Evolutionary conservation across 441 rosid genomes (phyloP), one percentile per base, ranked within the genome.

Genomic region (Gossypium gossypioides): DNA sequence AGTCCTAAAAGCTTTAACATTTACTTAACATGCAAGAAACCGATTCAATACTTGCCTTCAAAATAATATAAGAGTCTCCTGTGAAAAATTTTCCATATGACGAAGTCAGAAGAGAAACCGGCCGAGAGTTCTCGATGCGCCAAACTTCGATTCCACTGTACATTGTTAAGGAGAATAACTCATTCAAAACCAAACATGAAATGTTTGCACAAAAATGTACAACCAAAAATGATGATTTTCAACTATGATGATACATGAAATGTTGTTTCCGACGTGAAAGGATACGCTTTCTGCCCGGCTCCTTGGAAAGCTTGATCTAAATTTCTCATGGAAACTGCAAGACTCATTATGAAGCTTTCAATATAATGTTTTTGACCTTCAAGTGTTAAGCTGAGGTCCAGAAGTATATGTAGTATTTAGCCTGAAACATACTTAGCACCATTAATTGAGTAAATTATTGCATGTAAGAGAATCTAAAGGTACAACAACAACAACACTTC

Each of bases 201-300:
- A 42, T 12, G 34, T 58, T 73, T 64, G 37, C 72, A 18, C 16
- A 34, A 40, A 6, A 60, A 32, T 44, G 50, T 44, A 44, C 50
- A 44, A 44, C 50, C 97, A 44, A 44, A 44, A 44, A 44, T 44
- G 37, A 32, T 32, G 7, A 5, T 32, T 32, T 32, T 32, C 37
- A 32, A 32, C 37, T 32, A 32, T 32, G 37, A 5, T 32, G 37
- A 32, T 32, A 32, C 37, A 32, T 32, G 37, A 32, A 32, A 32
- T 32, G 37, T 32, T 32, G 34, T 59, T 73, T 62, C 34, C 57
- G 61, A 51, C 73, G 69, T 59, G 48, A 69, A 86, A 92, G 93
- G 97, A 91, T 92, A 92, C 98, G 88, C 89, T 78, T 90, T 92
- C 75, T 88, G 97, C 75, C 98, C 98, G 71, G 91, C 94, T 82